phyloP scores from a whole-genome alignment of 2,329 filamentous ascomycete genomes.

The Immersiporthe knoxdaviesiana region DNA sequence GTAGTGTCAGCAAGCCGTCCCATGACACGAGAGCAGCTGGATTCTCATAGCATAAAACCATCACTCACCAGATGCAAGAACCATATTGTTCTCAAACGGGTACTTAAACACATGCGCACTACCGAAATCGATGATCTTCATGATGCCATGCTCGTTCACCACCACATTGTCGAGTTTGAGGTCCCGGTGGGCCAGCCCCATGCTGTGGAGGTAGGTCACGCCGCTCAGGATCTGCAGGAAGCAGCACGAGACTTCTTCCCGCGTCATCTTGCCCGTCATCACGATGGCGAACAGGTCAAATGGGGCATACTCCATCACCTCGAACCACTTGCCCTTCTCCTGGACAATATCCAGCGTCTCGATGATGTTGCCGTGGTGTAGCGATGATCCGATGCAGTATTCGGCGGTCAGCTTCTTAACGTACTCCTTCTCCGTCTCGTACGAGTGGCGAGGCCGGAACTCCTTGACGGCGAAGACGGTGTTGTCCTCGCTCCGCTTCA shows the following conservation, averaged over 20 bases:
- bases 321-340: conserved; percentile 93
- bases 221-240: conserved; percentile 95
- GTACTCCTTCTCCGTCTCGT: conserved; percentile 94
- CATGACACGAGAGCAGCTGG: no score
- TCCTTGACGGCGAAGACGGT: conserved; percentile 98
- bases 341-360: conserved; percentile 96
- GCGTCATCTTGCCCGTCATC: conserved; percentile 97
- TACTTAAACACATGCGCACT: conserved; percentile 97
- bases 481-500: conserved; percentile 91
- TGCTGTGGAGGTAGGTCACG: conserved; percentile 90
- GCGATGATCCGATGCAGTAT: conserved; percentile 94
- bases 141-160: conserved; percentile 92
- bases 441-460: conserved; percentile 87
- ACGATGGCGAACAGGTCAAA: conserved; percentile 97
- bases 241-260: conserved; percentile 86
- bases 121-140: conserved; percentile 99
- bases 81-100: conserved; percentile 89
- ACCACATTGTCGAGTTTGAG: conserved; percentile 98
- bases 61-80: conserved; percentile 74
- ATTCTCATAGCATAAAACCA: conserved; percentile 24
- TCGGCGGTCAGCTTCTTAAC: conserved; percentile 98
- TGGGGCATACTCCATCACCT: conserved; percentile 98
- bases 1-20: conserved; percentile 28
- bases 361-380: conserved; percentile 98
- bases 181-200: conserved; percentile 93